Evolutionary conservation across 768 basidiomycete species (phyloP).

Genomic region (Termitomyces eurrhizus): DNA sequence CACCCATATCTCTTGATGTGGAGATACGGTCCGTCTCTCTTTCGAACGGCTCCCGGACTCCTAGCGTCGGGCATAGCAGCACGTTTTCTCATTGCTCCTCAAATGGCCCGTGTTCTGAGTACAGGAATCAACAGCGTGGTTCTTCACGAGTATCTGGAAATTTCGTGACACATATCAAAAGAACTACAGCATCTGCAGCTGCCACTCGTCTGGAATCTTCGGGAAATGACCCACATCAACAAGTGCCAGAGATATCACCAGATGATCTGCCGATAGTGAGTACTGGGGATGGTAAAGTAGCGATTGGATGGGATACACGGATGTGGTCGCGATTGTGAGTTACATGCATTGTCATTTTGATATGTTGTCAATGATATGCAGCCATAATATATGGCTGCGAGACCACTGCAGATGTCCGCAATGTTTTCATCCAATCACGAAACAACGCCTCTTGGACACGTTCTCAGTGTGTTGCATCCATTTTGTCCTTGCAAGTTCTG

Average conservation of each 20-base stretch:
- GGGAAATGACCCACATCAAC: slow-evolving; percentile 14
- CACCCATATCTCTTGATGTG: not conserved
- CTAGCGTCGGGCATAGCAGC: not conserved
- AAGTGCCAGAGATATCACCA: slow-evolving; percentile 22
- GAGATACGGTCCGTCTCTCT: not conserved
- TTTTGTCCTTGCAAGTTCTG: not conserved
- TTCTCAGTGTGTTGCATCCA: slow-evolving; percentile 53
- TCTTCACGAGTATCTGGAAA: not conserved
- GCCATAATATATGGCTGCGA: slow-evolving; percentile 87
- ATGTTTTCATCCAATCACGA: slow-evolving; percentile 86
- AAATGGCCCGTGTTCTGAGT: not conserved
- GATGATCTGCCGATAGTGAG: slow-evolving; percentile 51
- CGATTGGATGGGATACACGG: slow-evolving; percentile 69
- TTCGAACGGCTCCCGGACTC: not conserved
- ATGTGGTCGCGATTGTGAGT: slow-evolving; percentile 78
- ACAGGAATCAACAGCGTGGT: not conserved
- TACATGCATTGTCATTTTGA: not conserved
- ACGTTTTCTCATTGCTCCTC: not conserved
- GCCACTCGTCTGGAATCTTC: slow-evolving; percentile 14
- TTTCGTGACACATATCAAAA: slow-evolving; percentile 9
- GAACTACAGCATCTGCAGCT: slow-evolving; percentile 21
- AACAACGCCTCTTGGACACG: slow-evolving; percentile 86
- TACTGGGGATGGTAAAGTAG: slow-evolving; percentile 56
- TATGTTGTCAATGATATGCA: slow-evolving; percentile 25
- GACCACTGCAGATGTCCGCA: slow-evolving; percentile 89